phyloP scores from a whole-genome alignment of 208 protist genomes.

The Trypanosoma scelopori region DNA sequence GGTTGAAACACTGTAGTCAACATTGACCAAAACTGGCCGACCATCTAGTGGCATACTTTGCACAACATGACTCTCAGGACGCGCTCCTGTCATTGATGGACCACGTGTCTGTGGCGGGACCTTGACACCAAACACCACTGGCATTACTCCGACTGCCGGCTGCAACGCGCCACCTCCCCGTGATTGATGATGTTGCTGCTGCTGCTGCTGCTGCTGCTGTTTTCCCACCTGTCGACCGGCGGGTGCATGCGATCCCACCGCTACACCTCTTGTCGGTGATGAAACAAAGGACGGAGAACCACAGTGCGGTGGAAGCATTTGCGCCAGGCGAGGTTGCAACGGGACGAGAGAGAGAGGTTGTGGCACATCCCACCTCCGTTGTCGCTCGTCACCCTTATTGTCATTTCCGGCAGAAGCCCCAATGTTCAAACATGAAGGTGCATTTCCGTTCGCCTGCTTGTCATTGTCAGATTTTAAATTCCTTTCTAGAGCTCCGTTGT shows the following conservation, averaged over 20 bases:
- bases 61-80: not conserved
- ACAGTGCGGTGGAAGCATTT: not conserved
- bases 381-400: conserved; percentile 7
- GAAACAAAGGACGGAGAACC: not conserved
- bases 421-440: not conserved
- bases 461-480: too few species aligned
- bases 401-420: not conserved
- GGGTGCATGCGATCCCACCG: not conserved
- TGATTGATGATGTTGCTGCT: too few species aligned
- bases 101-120: conserved; percentile 13
- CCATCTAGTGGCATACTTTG: not conserved
- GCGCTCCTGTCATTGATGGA: not conserved
- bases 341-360: conserved; percentile 7
- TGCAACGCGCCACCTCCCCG: not conserved
- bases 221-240: not conserved
- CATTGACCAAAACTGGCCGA: conserved; percentile 20
- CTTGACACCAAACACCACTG: conserved; percentile 15
- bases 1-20: conserved; percentile 15
- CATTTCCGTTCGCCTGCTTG: not conserved
- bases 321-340: conserved; percentile 2
- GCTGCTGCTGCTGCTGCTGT: too few species aligned
- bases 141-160: conserved; percentile 10
- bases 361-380: conserved; percentile 1
- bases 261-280: conserved; percentile 1
- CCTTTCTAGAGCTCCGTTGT: too few species aligned